Conservation (phyloP, 2,329 filamentous ascomycete genomes). For the Gaeumannomyces sp. region DNA sequence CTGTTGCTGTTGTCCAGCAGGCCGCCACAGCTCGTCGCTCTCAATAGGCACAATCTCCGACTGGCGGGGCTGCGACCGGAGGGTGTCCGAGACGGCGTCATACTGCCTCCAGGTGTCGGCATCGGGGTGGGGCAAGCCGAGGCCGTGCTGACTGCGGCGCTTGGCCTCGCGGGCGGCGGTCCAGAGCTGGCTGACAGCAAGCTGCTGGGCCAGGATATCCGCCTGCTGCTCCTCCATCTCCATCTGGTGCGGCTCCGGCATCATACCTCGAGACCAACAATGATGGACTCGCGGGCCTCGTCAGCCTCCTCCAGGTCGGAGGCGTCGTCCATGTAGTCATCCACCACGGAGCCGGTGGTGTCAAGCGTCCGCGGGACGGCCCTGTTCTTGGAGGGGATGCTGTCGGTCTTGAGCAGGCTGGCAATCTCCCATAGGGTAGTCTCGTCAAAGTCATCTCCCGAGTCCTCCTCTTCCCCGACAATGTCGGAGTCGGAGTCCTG, state of each 20-base stretch:
- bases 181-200: slow-evolving; percentile 13
- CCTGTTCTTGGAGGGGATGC: slow-evolving; percentile 46
- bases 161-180: slow-evolving; percentile 11
- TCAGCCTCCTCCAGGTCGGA: slow-evolving; percentile 16
- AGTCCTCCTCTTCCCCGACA: slow-evolving; percentile 28
- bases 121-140: slow-evolving; percentile 15
- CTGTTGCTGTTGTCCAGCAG: not conserved
- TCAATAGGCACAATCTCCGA: slow-evolving; percentile 13
- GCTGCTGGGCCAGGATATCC: slow-evolving; percentile 13
- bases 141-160: slow-evolving; percentile 11
- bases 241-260: not conserved
- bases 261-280: slow-evolving; percentile 24
- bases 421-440: slow-evolving; percentile 59
- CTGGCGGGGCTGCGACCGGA: slow-evolving; percentile 13
- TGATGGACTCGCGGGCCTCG: slow-evolving; percentile 23
- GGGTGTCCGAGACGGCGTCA: slow-evolving; percentile 10
- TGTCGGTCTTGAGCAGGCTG: slow-evolving; percentile 46
- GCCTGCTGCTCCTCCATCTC: not conserved
- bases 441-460: slow-evolving; percentile 53
- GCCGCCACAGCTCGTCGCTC: slow-evolving; percentile 9
- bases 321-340: slow-evolving; percentile 28
- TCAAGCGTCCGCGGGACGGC: slow-evolving; percentile 32
- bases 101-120: slow-evolving; percentile 14
- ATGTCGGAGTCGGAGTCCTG: slow-evolving; percentile 32
- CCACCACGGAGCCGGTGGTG: slow-evolving; percentile 21